Evolutionary conservation across 208 protist species (phyloP).

Genomic region (Leishmania mexicana): DNA sequence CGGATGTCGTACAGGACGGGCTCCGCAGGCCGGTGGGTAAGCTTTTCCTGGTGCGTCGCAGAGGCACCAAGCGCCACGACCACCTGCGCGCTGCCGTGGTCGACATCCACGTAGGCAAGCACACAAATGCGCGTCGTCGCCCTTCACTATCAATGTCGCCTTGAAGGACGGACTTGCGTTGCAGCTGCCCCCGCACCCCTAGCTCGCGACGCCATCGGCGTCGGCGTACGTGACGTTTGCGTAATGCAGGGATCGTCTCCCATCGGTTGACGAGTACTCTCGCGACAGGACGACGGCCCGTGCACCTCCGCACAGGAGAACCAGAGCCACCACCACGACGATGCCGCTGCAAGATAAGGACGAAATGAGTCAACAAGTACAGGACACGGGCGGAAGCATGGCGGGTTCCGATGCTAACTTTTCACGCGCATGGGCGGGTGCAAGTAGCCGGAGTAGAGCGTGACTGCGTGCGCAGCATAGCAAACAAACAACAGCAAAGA

Average conservation of each 20-base stretch:
- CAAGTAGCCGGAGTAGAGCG: not conserved
- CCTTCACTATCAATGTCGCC: not conserved
- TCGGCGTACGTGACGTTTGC: not conserved
- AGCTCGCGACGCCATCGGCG: not conserved
- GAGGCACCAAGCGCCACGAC: constrained; percentile 42
- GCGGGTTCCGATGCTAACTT: not conserved
- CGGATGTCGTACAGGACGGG: constrained; percentile 23
- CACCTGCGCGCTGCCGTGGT: constrained; percentile 11
- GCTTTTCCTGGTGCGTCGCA: constrained; percentile 44
- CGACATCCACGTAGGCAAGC: constrained; percentile 1
- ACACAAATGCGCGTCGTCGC: not conserved
- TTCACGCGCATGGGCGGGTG: not conserved
- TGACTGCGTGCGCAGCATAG: not conserved
- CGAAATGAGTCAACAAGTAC: not conserved
- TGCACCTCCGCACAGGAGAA: not conserved
- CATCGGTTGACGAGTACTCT: not conserved
- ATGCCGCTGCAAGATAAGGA: not conserved
- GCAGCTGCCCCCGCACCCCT: not conserved
- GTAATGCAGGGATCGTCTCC: not conserved
- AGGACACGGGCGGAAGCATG: not conserved
- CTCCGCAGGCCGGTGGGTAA: constrained; percentile 25
- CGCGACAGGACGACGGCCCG: not conserved
- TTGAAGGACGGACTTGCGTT: not conserved
- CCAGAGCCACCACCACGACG: not conserved
- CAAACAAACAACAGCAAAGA: not conserved